Conservation (phyloP, 495 filamentous ascomycete genomes). For the Astrothelium subdiscretum region DNA sequence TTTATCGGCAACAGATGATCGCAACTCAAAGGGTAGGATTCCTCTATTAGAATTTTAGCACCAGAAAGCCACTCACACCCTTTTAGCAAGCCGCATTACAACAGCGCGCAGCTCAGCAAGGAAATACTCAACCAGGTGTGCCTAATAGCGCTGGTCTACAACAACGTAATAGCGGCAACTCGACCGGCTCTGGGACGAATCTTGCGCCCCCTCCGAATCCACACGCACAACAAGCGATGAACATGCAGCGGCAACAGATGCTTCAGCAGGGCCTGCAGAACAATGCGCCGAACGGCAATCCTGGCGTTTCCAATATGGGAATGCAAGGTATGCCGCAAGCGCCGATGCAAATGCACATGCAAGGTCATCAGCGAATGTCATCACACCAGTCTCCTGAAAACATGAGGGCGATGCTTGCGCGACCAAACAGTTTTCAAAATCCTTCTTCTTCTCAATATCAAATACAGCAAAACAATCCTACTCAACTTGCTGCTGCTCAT, state of each 20-base stretch:
- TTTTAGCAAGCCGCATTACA: conserved; percentile 10
- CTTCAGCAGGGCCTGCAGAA: conserved; percentile 10
- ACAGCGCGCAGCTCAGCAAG: conserved; percentile 8
- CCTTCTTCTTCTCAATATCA: background rate
- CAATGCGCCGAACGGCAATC: conserved; percentile 30
- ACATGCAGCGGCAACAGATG: conserved; percentile 17
- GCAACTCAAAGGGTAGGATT: conserved; percentile 48
- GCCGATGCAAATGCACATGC: conserved; percentile 42
- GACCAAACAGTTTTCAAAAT: background rate
- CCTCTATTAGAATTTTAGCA: background rate
- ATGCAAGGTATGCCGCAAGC: conserved; percentile 62
- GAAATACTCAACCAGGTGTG: background rate
- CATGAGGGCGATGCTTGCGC: conserved; percentile 14
- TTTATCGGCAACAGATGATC: conserved; percentile 53
- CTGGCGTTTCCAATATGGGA: conserved; percentile 39
- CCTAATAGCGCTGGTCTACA: conserved; percentile 9
- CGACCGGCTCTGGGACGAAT: background rate
- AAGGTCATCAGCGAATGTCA: conserved; percentile 12
- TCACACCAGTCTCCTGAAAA: conserved; percentile 14
- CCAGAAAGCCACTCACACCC: background rate
- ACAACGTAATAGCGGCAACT: conserved; percentile 5
- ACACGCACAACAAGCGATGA: conserved; percentile 9
- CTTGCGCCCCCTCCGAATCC: conserved; percentile 1
- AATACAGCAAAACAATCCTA: conserved; percentile 5
- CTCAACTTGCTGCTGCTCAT: conserved; percentile 12